Conservation (phyloP, 768 basidiomycete genomes). For the Clavulina sp. region DNA sequence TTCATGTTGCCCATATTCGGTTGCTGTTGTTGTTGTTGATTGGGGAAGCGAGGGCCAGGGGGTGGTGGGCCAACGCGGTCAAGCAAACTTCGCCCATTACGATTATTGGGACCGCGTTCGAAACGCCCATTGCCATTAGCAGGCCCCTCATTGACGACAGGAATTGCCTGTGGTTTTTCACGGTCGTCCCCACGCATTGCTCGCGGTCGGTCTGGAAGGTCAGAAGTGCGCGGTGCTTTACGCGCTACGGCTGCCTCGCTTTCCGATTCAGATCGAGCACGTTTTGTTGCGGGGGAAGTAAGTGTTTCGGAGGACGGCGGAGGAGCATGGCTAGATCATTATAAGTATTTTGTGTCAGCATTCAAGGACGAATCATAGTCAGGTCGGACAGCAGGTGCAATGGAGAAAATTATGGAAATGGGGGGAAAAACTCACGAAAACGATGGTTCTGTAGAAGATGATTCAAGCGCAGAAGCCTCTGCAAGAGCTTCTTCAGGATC, state of each 20-base stretch:
- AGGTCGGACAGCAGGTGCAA: too few relatives aligned
- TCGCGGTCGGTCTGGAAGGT: slow-evolving; percentile 70
- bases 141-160: too few relatives aligned
- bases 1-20: background rate
- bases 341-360: too few relatives aligned
- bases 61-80: slow-evolving; percentile 47
- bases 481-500: slow-evolving; percentile 19
- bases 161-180: slow-evolving; percentile 17
- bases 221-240: slow-evolving; percentile 47
- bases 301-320: too few relatives aligned
- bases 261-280: slow-evolving; percentile 14
- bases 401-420: too few relatives aligned
- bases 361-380: too few relatives aligned
- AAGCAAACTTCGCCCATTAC: slow-evolving; percentile 44
- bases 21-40: too few relatives aligned
- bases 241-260: slow-evolving; percentile 16
- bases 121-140: too few relatives aligned
- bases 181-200: slow-evolving; percentile 49
- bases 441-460: background rate
- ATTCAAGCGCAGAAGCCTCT: background rate
- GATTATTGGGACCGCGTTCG: slow-evolving; percentile 13
- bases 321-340: slow-evolving; percentile 4
- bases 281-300: slow-evolving; percentile 11
- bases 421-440: too few relatives aligned
- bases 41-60: background rate